Conservation (phyloP, 176 grass and related monocot species). For the Eragrostis nindensis region DNA sequence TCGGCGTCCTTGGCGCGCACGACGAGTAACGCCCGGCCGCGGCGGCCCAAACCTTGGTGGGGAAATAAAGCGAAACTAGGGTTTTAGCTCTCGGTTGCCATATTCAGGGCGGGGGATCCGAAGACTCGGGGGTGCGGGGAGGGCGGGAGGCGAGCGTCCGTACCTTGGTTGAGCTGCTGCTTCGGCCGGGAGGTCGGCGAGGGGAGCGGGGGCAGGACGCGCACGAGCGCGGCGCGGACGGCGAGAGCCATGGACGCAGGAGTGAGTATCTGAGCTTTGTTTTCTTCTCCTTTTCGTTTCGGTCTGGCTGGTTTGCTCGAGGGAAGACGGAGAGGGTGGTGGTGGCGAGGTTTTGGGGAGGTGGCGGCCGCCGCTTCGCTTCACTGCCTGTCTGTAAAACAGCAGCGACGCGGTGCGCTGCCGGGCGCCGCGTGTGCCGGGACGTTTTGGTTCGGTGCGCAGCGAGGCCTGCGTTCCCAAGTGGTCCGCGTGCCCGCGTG, state of each 20-base stretch:
- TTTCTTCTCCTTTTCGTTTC: neutral
- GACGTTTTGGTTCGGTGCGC: conserved; percentile 11
- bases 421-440: conserved; percentile 21
- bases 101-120: conserved; percentile 32
- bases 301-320: neutral
- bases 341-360: conserved; percentile 24
- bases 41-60: conserved; percentile 37
- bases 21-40: conserved; percentile 23
- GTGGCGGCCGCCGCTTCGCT: neutral
- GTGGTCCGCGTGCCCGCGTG: neutral
- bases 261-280: conserved; percentile 3
- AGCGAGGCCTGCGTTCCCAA: conserved; percentile 1
- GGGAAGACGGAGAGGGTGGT: neutral
- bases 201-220: conserved; percentile 36
- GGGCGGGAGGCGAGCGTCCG: neutral
- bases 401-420: neutral
- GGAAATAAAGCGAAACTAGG: conserved; percentile 15
- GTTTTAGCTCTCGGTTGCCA: conserved; percentile 34
- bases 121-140: too few species aligned
- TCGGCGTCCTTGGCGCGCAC: conserved; percentile 45
- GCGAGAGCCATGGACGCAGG: conserved; percentile 17
- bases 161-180: conserved; percentile 40
- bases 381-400: neutral
- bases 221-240: conserved; percentile 30
- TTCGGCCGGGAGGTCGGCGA: neutral